A percentile compares a stretch with the other conserved stretches of the same genome.
These are phyloP conservation scores for Hypoxylon sp. DNA, from an alignment of 2,329 filamentous ascomycete genomes.

Conservation along the genomic window DNA sequence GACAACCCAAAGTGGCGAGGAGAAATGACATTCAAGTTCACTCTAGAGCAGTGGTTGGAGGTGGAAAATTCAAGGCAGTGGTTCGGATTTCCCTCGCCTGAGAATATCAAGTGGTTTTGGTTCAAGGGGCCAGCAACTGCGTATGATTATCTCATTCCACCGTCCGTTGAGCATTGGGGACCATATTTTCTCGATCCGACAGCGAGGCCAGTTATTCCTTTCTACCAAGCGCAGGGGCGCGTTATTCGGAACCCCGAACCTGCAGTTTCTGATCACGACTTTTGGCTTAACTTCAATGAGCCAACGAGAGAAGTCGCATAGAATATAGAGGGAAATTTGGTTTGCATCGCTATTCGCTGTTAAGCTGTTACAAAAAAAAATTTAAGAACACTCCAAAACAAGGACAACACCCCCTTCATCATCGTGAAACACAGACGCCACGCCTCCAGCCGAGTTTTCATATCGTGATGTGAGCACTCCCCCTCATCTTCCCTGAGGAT, in stretches of 20 bases:
- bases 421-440: too few species aligned
- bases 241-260: not conserved
- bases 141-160: not conserved
- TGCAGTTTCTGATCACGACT: not conserved
- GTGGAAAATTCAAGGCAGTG: not conserved
- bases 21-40: not conserved
- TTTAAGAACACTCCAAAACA: too few species aligned
- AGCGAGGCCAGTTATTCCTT: not conserved
- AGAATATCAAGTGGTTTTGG: not conserved
- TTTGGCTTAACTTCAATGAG: not conserved
- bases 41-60: not conserved
- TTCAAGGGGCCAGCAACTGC: not conserved
- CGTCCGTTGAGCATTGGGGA: not conserved
- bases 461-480: too few species aligned
- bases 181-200: not conserved
- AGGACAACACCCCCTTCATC: too few species aligned
- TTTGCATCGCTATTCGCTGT: too few species aligned
- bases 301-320: too few species aligned
- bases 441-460: too few species aligned
- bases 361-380: too few species aligned
- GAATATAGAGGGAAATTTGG: too few species aligned
- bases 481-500: too few species aligned
- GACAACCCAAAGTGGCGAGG: not conserved
- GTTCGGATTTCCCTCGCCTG: not conserved
- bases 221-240: not conserved